Evolutionary conservation across 2,329 filamentous ascomycete species (phyloP), one percentile per base, ranked within the genome.

Genomic region (Penicillium sp.): DNA sequence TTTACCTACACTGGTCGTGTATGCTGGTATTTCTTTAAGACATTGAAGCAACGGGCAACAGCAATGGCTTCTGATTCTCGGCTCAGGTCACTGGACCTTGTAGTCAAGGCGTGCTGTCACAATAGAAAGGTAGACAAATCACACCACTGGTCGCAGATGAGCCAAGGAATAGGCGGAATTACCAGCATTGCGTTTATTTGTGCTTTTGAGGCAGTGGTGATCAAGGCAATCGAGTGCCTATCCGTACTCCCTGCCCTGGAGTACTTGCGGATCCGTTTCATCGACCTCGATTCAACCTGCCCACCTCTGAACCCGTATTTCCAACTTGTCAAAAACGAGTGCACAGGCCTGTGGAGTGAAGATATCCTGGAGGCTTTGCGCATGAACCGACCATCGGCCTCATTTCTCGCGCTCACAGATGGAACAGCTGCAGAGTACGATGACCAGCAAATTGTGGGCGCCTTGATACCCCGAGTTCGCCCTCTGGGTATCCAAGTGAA

Each of bases 291-390:
- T 68, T 89, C 87, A 2, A 84, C 86, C 3, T 80, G 88, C 15
- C 88, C 87, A 4, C 83, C 86, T 1, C 75, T 91, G 5, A 91
- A 91, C 65, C 89, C 89, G 0, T 90, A 87, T 67, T 92, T 91
- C 69, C 76, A 87, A 55, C 75, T 91, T 41, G 76, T 81, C 34
- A 78, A 85, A 46, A 82, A 82, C 38, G 75, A 78, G 65, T 88
- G 86, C 65, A 86, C 84, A 1, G 89, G 89, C 5, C 81, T 92
- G 2, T 92, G 88, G 89, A 91, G 85, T 68, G 83, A 88, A 9
- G 71, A 76, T 8, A 90, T 91, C 45, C 75, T 91, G 10, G 76
- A 81, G 25, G 81, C 84, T 56, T 80, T 92, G 52, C 78, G 79
- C 33, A 76, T 78, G 38, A 80, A 83, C 13, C 82, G 88, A 6